Conservation (phyloP, 768 basidiomycete genomes). For the Russula foetens region DNA sequence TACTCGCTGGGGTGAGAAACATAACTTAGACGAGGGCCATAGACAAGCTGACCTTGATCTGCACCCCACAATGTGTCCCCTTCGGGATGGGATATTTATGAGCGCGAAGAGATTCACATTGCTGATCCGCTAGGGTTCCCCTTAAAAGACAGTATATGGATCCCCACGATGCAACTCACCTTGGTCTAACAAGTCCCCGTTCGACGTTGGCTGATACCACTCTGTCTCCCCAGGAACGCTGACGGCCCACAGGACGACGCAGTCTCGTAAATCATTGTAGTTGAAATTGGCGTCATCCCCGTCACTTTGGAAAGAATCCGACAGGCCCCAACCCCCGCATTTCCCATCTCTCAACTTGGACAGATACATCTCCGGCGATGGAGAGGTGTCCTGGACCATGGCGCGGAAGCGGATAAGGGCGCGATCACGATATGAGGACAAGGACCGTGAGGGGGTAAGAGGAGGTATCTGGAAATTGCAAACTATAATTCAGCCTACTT, state of each 20-base stretch:
- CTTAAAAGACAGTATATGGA: background rate
- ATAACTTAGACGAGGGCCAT: background rate
- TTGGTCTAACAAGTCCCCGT: constrained; percentile 19
- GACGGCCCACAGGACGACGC: constrained; percentile 62
- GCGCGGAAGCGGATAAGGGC: constrained; percentile 63
- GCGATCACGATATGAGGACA: constrained; percentile 41
- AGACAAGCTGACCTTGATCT: constrained; percentile 49
- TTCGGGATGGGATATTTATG: constrained; percentile 61
- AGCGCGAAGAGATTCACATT: constrained; percentile 25
- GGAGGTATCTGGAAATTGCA: constrained; percentile 44
- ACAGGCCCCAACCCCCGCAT: constrained; percentile 73
- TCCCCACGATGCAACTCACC: constrained; percentile 10
- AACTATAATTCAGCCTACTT: background rate
- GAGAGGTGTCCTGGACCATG: constrained; percentile 79
- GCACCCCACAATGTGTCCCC: constrained; percentile 54
- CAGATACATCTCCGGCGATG: constrained; percentile 66
- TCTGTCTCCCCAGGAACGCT: constrained; percentile 59
- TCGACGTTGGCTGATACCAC: constrained; percentile 41
- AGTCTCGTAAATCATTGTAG: constrained; percentile 50
- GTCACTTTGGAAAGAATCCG: constrained; percentile 24
- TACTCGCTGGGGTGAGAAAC: constrained; percentile 25
- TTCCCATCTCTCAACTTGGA: constrained; percentile 33
- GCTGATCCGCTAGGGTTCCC: background rate
- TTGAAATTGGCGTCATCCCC: constrained; percentile 31
- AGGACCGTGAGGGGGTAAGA: constrained; percentile 41